Percentiles rank a stretch among this genome's conserved stretches.
Evolutionary conservation across 2,329 filamentous ascomycete species (phyloP).

Genomic region (Pyricularia grisea): DNA sequence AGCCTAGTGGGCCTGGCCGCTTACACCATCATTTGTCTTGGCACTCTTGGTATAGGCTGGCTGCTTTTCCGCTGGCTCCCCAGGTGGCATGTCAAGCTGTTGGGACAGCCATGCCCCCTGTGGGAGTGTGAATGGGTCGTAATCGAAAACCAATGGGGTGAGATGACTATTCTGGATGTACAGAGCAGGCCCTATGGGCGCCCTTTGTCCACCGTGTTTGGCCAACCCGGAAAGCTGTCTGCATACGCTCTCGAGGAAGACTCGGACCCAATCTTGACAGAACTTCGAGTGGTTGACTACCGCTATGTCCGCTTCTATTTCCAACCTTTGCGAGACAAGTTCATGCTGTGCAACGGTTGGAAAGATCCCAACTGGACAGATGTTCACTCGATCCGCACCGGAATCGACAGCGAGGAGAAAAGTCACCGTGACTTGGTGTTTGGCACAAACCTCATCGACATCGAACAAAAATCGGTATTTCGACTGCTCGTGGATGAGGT

Average conservation of each 20-base stretch:
- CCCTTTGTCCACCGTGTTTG: constrained; percentile 55
- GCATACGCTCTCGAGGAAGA: constrained; percentile 51
- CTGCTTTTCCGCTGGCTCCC: constrained; percentile 86
- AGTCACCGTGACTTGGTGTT: constrained; percentile 77
- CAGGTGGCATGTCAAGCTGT: constrained; percentile 68
- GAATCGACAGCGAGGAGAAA: constrained; percentile 84
- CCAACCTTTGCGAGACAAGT: constrained; percentile 82
- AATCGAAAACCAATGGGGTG: constrained; percentile 93
- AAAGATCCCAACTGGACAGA: constrained; percentile 87
- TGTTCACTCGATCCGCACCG: constrained; percentile 62
- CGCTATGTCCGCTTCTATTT: constrained; percentile 91
- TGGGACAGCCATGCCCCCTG: constrained; percentile 61
- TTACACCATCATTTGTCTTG: constrained; percentile 62
- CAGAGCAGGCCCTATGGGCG: constrained; percentile 42
- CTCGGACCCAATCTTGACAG: constrained; percentile 66
- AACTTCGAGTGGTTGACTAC: constrained; percentile 76
- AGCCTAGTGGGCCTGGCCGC: constrained; percentile 57
- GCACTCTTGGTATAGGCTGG: constrained; percentile 70
- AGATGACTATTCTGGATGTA: constrained; percentile 71
- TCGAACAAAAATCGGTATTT: constrained; percentile 75
- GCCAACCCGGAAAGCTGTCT: constrained; percentile 51
- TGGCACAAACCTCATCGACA: constrained; percentile 83
- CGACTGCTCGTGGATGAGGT: constrained; percentile 88
- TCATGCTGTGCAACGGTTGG: constrained; percentile 80
- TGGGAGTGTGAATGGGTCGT: constrained; percentile 82